Percentiles rank a stretch among this genome's conserved stretches.
phyloP scores from a whole-genome alignment of 371 early-diverging fungal genomes.

The Mortierella sp. region DNA sequence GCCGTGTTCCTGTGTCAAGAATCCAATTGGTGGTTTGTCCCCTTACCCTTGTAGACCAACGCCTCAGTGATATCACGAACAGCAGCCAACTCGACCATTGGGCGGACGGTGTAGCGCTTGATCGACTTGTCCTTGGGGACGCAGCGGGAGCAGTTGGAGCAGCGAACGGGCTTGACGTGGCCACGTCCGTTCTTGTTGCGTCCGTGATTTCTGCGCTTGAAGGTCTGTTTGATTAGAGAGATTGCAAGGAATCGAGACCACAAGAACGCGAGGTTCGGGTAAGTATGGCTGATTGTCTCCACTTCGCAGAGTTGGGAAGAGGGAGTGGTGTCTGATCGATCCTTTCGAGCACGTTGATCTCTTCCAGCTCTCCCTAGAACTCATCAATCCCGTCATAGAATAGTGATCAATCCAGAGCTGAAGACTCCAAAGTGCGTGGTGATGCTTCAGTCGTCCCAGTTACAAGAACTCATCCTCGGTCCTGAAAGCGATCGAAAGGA shows the following conservation, averaged over 20 bases:
- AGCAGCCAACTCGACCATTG: constrained; percentile 99
- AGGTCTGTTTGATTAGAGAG: constrained; percentile 67
- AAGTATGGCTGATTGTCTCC: constrained; percentile 1
- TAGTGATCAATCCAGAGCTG: no score
- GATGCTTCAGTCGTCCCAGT: no score
- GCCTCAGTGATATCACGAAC: constrained; percentile 97
- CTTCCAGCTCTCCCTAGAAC: no score
- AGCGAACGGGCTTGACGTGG: constrained; percentile 96
- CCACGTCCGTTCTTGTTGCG: constrained; percentile 99
- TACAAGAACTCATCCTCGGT: no score
- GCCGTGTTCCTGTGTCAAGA: background rate
- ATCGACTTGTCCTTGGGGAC: constrained; percentile 99
- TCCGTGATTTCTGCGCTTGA: constrained; percentile 99
- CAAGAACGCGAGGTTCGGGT: constrained; percentile 1
- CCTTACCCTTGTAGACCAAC: constrained; percentile 90
- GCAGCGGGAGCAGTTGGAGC: constrained; percentile 98
- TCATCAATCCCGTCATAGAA: no score
- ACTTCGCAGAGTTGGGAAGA: no score
- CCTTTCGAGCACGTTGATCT: no score
- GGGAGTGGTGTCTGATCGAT: no score
- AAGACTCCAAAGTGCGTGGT: no score
- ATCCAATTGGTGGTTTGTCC: no score
- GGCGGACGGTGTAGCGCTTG: constrained; percentile 97
- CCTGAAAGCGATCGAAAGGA: no score
- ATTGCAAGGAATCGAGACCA: background rate